Conservation (phyloP, 352 stramenopile species). For the Globisporangium paddicum region DNA sequence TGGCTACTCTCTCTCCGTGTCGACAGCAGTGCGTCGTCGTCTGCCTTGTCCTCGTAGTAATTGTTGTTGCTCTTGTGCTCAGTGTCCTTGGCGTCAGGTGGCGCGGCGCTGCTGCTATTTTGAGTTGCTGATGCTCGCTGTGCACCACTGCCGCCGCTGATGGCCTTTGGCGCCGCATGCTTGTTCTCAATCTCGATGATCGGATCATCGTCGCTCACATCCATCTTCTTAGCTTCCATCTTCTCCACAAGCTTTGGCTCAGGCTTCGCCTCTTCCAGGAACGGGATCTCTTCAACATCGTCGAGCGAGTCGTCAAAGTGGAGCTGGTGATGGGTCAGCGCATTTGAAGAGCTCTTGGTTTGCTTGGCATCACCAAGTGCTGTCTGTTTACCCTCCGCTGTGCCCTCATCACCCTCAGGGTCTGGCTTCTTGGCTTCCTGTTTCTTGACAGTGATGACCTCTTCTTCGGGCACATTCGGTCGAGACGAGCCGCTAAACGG, state of each 20-base stretch:
- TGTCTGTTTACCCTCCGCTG: not conserved
- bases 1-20: conserved; percentile 21
- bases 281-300: conserved; percentile 77
- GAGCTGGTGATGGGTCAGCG: conserved; percentile 10
- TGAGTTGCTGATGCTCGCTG: not conserved
- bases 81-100: conserved; percentile 16
- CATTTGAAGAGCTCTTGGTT: conserved; percentile 10
- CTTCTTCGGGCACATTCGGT: conserved; percentile 60
- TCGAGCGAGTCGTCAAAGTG: conserved; percentile 63
- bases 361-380: conserved; percentile 9
- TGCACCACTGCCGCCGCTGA: not conserved
- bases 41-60: conserved; percentile 9
- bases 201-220: conserved; percentile 37
- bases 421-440: conserved; percentile 33
- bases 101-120: not conserved
- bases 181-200: conserved; percentile 63
- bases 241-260: conserved; percentile 27
- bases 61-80: conserved; percentile 20
- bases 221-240: conserved; percentile 13
- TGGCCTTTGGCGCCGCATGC: conserved; percentile 22
- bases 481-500: conserved; percentile 48
- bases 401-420: conserved; percentile 13
- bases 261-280: conserved; percentile 52
- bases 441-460: conserved; percentile 69
- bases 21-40: conserved; percentile 18